Evolutionary conservation across 2,329 filamentous ascomycete species (phyloP).

Genomic region (Fusarium mundagurra): DNA sequence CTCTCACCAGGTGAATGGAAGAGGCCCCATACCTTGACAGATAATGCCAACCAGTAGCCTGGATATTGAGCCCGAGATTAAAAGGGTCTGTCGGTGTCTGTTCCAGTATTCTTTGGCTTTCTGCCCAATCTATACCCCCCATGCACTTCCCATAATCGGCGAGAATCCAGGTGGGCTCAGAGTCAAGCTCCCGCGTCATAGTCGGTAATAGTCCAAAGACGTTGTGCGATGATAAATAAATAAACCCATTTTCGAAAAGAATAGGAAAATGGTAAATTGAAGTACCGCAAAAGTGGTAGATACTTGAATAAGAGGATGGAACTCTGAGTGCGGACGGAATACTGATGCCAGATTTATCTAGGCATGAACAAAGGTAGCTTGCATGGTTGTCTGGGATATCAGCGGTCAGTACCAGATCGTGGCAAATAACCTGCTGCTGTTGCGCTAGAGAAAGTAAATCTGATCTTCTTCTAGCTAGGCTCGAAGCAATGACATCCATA

Average conservation of each 20-base stretch:
- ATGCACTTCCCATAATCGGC: fast-evolving
- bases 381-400: fast-evolving
- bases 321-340: fast-evolving
- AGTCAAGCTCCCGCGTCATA: fast-evolving
- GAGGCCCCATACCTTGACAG: fast-evolving
- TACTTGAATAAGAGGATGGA: fast-evolving
- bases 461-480: neutral
- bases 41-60: neutral
- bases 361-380: neutral
- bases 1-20: fast-evolving
- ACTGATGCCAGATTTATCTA: fast-evolving
- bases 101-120: fast-evolving
- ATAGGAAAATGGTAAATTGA: neutral
- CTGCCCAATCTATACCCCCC: fast-evolving
- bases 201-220: neutral
- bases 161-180: fast-evolving
- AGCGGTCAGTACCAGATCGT: neutral
- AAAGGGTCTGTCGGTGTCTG: neutral
- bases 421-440: fast-evolving
- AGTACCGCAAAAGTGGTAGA: fast-evolving
- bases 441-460: neutral
- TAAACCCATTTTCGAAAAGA: neutral
- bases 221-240: fast-evolving
- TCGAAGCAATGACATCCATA: neutral
- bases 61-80: fast-evolving